Evolutionary conservation across 306 rosid species (phyloP), one percentile per base, ranked within the genome.

Genomic region (Prunus kanzakura): DNA sequence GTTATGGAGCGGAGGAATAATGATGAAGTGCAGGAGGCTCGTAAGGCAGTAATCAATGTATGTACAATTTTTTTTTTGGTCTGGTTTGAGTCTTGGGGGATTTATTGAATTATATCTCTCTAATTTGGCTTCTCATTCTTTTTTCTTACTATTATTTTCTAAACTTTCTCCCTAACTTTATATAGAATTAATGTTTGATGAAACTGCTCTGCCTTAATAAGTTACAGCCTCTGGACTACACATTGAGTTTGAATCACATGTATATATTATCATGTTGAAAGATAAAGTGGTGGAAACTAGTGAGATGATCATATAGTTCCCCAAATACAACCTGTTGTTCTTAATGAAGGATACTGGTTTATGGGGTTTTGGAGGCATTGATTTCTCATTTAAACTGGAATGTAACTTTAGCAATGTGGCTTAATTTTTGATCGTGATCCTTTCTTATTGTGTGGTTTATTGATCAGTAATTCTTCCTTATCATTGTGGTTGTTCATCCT

Each of bases 11-110:
- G 89, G 18, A 82, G 79, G 73, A 86, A 84, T 62, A 94, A 94
- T 72, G 97, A 91, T 7, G 96, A 91, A 82, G 79, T 91, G 78
- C 96, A 90, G 78, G 91, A 90, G 51, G 96, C 93, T 60, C 96
- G 98, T 60, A 90, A 90, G 84, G 90, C 82, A 64, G 77, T 90
- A 77, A 85, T 88, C 41, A 46, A 4, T 4, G 98, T 90, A 87
- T n/a, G 87, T 51, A 62, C 55, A 18, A 51, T 13, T 63, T 43
- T 43, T 43, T 49, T 49, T 72, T 32, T 3, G 4, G 38, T 35
- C 5, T 70, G 18, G 52, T 55, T 6, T 72, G 14, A 14, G 35
- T 63, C 20, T 63, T 62, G 19, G 43, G 67, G 1, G 64, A 32
- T 54, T 71, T 58, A 52, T 54, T 71, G 50, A 71, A 22, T 55